Evolutionary conservation across 2,329 filamentous ascomycete genomes (phyloP).

Genomic region (Rutstroemia sp.): DNA sequence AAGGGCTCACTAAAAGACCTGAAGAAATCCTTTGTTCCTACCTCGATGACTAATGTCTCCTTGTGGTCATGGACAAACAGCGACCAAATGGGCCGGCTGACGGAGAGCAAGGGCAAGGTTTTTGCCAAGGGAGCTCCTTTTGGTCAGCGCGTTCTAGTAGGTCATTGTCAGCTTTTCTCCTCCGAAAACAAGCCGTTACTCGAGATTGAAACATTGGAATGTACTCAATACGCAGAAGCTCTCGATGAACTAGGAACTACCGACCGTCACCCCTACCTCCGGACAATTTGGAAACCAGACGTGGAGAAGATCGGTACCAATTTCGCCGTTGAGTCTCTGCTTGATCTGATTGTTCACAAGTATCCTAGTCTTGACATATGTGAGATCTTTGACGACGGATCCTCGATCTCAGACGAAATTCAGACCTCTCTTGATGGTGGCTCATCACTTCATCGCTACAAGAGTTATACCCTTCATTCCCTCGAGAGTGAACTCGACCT

Average conservation of each 20-base stretch:
- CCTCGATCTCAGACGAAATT: background rate
- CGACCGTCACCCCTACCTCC: constrained; percentile 4
- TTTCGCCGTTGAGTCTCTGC: background rate
- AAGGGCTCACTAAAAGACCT: background rate
- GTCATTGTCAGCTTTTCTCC: background rate
- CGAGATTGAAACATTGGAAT: background rate
- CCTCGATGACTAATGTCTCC: background rate
- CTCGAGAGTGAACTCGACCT: background rate
- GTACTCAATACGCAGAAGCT: background rate
- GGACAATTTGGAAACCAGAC: constrained; percentile 5
- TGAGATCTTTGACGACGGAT: background rate
- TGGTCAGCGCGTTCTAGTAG: background rate
- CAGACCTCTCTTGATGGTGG: background rate
- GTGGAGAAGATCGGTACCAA: background rate
- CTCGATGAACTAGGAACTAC: background rate
- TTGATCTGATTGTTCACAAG: constrained; percentile 2
- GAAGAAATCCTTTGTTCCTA: constrained; percentile 1
- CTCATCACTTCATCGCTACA: background rate
- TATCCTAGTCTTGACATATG: background rate
- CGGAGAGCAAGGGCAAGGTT: background rate
- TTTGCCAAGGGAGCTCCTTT: background rate
- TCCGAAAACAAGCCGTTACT: background rate
- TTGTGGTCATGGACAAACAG: background rate
- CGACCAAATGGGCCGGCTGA: background rate
- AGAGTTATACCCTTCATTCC: background rate